A percentile compares a stretch with the other conserved stretches of the same genome.
Conservation (phyloP, 192 early-diverging fungal genomes). For the Thoreauomyces humboldtii region DNA sequence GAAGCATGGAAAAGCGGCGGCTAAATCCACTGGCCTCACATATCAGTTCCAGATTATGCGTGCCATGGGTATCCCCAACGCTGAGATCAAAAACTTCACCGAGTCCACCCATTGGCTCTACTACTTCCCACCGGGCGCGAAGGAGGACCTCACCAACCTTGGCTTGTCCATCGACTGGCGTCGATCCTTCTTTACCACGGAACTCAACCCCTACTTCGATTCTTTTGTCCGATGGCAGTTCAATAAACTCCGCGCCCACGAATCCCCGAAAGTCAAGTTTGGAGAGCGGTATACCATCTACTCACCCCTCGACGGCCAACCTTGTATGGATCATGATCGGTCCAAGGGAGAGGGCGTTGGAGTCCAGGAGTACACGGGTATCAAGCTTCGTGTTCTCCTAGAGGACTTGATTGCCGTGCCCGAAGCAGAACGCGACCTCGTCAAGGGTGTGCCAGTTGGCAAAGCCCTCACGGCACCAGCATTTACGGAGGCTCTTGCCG, state of each 20-base stretch:
- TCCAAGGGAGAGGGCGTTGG: conserved; percentile 87
- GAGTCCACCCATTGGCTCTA: conserved; percentile 88
- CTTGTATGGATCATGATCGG: conserved; percentile 99
- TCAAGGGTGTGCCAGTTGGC: conserved; percentile 57
- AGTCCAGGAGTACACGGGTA: conserved; percentile 93
- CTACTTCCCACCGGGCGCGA: conserved; percentile 90
- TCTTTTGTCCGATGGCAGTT: conserved; percentile 98
- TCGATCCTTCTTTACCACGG: conserved; percentile 95
- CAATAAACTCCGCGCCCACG: conserved; percentile 72
- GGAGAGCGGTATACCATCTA: conserved; percentile 97
- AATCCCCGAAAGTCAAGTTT: conserved; percentile 79
- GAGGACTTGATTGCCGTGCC: conserved; percentile 39
- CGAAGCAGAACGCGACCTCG: conserved; percentile 32
- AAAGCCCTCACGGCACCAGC: conserved; percentile 36
- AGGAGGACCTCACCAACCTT: conserved; percentile 72
- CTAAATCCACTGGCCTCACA: conserved; percentile 78
- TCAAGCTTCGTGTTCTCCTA: conserved; percentile 83
- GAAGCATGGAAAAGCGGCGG: conserved; percentile 81
- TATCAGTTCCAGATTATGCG: conserved; percentile 99
- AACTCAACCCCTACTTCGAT: conserved; percentile 97
- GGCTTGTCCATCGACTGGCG: conserved; percentile 84
- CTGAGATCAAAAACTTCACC: conserved; percentile 91
- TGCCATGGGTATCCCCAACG: conserved; percentile 75
- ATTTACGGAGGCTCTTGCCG: conserved; percentile 62
- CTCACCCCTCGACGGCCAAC: conserved; percentile 89